Base-by-base conservation (phyloP, 2,329 filamentous ascomycete genomes). In the Lasiodiplodia theobromae region DNA sequence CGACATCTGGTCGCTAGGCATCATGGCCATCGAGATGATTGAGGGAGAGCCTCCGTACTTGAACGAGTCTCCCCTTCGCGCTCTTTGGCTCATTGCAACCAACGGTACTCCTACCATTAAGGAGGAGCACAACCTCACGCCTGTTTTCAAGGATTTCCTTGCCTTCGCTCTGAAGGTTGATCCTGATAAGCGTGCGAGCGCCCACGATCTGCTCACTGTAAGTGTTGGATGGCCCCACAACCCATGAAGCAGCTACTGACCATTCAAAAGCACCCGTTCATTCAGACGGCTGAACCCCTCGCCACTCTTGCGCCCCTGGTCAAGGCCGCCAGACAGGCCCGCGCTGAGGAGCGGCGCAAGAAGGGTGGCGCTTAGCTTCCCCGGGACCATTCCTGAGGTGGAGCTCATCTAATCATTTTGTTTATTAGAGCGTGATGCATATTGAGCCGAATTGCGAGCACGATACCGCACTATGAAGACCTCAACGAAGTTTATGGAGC, bases 1-100 rank as follows among this genome's bases (percentile, higher is more conserved):
- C 67, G 96, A 99, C 77, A 97, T 99, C 73, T 99, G 96, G 96
- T 97, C 93, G 69, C 84, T 99, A 54, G 96, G 96, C 69, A 99
- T 99, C 82, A 98, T 99, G 96, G 94, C 96, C 8, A 98, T 99
- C 76, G 96, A 99, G 81, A 99, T 99, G 96, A 97, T 99, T 72
- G 96, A 98, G 82, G 96, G 95, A 78, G 96, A 98, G 80, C 96
- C 96, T 14, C 96, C 96, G 28, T 99, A 98, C 78, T 86, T 99
- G 69, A 98, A 94, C 49, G 96, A 99, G 80, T 96, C 93, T 47
- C 96, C 96, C 5, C 86, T 99, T 28, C 90, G 95, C 70, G 96
- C 96, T 1, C 86, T 99, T 47, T 99, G 96, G 86, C 83, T 99
- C 74, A 99, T 99, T 79, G 96, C 96, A 66, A 98, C 96, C 40